These are phyloP conservation scores for Cyberlindnera meyerae DNA, from an alignment of 805 yeast genomes.

Conservation along the genomic window DNA sequence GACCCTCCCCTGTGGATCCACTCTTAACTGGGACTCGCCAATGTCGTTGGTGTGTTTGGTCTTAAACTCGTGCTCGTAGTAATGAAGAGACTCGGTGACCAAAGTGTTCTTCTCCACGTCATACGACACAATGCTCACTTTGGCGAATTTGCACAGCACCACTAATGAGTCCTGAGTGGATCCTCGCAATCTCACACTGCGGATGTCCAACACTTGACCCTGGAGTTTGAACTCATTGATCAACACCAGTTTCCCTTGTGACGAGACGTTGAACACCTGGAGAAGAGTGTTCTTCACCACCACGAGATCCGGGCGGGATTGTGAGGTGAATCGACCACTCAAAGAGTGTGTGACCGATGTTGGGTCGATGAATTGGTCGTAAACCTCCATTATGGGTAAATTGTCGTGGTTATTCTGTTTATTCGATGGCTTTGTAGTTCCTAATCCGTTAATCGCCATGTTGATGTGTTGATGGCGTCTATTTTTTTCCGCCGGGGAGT, in stretches of 20 bases:
- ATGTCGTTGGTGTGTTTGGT: constrained; percentile 41
- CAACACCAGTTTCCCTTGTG: constrained; percentile 30
- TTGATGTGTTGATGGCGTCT: too few species aligned
- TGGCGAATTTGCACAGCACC: constrained; percentile 68
- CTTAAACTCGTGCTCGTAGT: constrained; percentile 68
- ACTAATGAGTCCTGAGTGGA: constrained; percentile 54
- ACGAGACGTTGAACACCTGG: constrained; percentile 24
- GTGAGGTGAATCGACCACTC: constrained; percentile 44
- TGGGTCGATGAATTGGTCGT: constrained; percentile 73
- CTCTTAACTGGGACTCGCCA: constrained; percentile 23
- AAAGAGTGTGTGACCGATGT: constrained; percentile 62
- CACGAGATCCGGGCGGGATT: constrained; percentile 45
- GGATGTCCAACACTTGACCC: constrained; percentile 62
- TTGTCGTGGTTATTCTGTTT: too few species aligned
- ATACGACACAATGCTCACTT: constrained; percentile 73
- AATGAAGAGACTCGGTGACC: constrained; percentile 78
- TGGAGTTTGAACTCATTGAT: constrained; percentile 64
- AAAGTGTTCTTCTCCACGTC: constrained; percentile 47
- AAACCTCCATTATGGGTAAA: constrained; percentile 62
- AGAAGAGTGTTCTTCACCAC: constrained; percentile 68
- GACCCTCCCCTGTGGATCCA: constrained; percentile 57
- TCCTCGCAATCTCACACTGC: constrained; percentile 44
- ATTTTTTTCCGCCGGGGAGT: too few species aligned
- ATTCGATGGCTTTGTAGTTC: too few species aligned
- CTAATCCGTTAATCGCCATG: too few species aligned